phyloP scores from a whole-genome alignment of 2,329 filamentous ascomycete genomes.

The Xylariaceae sp. region DNA sequence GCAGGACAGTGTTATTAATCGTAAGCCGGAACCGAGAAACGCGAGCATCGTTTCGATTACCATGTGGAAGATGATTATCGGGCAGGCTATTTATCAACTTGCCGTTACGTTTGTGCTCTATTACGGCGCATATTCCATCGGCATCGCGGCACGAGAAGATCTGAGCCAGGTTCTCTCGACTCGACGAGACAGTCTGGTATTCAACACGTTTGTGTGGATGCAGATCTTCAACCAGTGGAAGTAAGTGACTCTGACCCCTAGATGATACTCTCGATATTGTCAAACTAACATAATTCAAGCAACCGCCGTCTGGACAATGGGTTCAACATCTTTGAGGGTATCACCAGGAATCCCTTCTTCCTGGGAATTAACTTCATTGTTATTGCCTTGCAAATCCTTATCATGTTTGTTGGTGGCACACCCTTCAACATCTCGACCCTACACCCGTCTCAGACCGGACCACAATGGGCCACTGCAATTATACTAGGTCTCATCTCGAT shows the following conservation, averaged over 20 bases:
- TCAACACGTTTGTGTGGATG: constrained; percentile 99
- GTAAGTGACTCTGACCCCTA: constrained; percentile 43
- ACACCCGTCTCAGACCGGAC: constrained; percentile 52
- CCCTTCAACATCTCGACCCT: constrained; percentile 67
- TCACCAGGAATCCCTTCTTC: constrained; percentile 84
- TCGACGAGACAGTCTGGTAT: constrained; percentile 74
- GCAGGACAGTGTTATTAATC: constrained; percentile 70
- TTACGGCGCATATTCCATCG: constrained; percentile 61
- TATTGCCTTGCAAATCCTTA: constrained; percentile 83
- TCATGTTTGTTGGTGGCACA: constrained; percentile 76
- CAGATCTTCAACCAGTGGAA: constrained; percentile 99
- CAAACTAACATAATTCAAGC: constrained; percentile 37
- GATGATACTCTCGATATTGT: neutral
- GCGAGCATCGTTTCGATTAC: constrained; percentile 69
- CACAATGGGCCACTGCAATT: constrained; percentile 84
- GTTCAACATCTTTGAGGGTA: constrained; percentile 92
- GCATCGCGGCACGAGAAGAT: constrained; percentile 40
- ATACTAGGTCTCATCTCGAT: constrained; percentile 80
- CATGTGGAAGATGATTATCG: constrained; percentile 99
- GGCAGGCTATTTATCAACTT: constrained; percentile 86
- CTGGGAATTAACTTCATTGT: constrained; percentile 79
- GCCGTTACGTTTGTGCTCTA: constrained; percentile 74
- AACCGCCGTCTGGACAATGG: constrained; percentile 91
- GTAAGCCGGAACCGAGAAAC: constrained; percentile 60
- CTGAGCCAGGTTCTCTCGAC: constrained; percentile 11